A percentile compares a stretch with the other conserved stretches of the same genome.
Evolutionary conservation across 352 stramenopile species (phyloP).

Genomic region (Blastocystis sp.): DNA sequence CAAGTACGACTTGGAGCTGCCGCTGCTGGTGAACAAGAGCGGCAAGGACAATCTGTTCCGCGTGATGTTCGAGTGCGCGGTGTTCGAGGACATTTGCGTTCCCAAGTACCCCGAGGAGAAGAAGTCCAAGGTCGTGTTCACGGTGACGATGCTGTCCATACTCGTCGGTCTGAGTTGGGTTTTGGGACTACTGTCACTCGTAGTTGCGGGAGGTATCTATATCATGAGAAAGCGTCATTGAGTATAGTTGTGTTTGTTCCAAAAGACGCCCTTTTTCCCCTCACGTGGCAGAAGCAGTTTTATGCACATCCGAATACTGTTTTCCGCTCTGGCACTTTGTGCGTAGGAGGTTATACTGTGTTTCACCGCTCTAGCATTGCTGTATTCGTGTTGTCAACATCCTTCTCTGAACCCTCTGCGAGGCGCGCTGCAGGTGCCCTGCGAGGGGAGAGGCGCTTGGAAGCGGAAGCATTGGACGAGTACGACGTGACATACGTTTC

Average conservation of each 20-base stretch:
- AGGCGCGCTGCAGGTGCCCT: background rate
- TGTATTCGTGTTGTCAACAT: background rate
- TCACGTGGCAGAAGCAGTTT: background rate
- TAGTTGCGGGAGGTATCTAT: slow-evolving; percentile 51
- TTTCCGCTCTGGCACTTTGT: background rate
- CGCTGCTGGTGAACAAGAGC: slow-evolving; percentile 26
- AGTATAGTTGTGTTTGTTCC: slow-evolving; percentile 28
- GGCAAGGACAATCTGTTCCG: slow-evolving; percentile 53
- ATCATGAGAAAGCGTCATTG: slow-evolving; percentile 45
- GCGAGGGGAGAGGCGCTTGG: background rate
- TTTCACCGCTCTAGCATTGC: background rate
- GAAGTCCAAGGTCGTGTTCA: slow-evolving; percentile 17
- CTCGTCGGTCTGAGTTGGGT: slow-evolving; percentile 30
- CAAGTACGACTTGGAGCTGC: slow-evolving; percentile 31
- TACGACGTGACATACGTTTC: slow-evolving; percentile 21
- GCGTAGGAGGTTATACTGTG: background rate
- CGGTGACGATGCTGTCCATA: slow-evolving; percentile 6
- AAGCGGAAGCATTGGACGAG: background rate
- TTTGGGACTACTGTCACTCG: background rate
- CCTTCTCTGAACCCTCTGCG: background rate
- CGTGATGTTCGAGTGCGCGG: slow-evolving; percentile 22
- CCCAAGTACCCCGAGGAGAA: background rate
- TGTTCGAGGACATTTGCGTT: slow-evolving; percentile 50
- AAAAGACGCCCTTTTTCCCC: background rate
- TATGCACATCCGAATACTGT: background rate